Conservation (phyloP, 345 rosid species). For the Tarenaya hassleriana region DNA sequence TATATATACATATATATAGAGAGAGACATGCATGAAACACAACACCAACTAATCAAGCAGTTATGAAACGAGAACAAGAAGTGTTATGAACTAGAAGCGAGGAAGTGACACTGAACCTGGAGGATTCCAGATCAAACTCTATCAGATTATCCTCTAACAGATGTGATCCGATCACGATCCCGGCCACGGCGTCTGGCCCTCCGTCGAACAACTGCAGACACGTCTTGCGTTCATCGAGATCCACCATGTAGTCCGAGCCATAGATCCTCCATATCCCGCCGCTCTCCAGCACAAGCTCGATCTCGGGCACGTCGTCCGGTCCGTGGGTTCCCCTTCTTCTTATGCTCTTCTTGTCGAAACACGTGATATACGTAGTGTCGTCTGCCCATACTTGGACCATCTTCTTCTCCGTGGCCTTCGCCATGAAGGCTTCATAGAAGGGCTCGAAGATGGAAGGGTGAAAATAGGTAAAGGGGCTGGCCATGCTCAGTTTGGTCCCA, state of each 20-base stretch:
- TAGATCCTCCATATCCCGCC: conserved; percentile 25
- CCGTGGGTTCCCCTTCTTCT: too few species aligned
- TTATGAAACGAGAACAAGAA: conserved; percentile 14
- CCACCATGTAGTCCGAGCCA: conserved; percentile 29
- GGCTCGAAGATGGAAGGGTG: conserved; percentile 36
- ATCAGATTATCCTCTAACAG: conserved; percentile 31
- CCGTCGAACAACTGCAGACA: conserved; percentile 30
- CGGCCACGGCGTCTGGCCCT: too few species aligned
- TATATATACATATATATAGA: too few species aligned
- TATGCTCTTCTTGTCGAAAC: conserved; percentile 16
- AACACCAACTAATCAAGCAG: too few species aligned
- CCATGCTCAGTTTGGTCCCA: conserved; percentile 42
- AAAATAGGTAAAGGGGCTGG: conserved; percentile 29
- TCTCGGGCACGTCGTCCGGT: conserved; percentile 25
- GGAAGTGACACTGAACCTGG: conserved; percentile 30
- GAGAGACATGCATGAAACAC: too few species aligned
- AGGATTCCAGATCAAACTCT: conserved; percentile 24
- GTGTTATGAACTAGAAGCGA: conserved; percentile 15
- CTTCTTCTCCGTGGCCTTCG: conserved; percentile 8
- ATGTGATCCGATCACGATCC: conserved; percentile 32
- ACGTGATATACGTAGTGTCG: conserved; percentile 21
- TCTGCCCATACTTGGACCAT: neutral
- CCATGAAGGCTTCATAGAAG: conserved; percentile 25
- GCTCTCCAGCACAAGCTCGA: conserved; percentile 20
- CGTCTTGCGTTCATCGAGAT: conserved; percentile 14